These are phyloP conservation scores for Melocanna baccifera DNA, from an alignment of 176 grass and related monocot species.

Conservation along the genomic window DNA sequence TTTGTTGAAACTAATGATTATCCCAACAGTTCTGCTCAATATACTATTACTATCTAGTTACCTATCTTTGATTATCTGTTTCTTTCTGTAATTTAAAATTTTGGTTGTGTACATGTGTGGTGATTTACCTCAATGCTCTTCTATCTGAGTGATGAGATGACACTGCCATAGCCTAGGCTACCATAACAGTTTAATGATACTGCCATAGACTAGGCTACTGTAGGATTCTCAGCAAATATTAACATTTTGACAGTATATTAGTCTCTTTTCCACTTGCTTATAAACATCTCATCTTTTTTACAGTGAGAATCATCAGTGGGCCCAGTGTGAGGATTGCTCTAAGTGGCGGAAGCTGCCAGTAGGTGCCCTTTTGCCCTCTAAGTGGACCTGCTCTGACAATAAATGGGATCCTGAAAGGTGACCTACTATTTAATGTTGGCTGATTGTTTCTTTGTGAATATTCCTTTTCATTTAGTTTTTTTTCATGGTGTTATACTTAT, in stretches of 20 bases:
- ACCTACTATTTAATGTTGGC: neutral
- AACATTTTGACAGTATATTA: neutral
- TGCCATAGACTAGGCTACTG: neutral
- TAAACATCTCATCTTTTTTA: slow-evolving; percentile 30
- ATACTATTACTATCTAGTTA: slow-evolving; percentile 3
- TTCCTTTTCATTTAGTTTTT: neutral
- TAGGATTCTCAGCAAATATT: neutral
- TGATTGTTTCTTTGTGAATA: slow-evolving; percentile 11
- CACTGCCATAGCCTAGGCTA: neutral
- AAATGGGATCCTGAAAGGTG: slow-evolving; percentile 88
- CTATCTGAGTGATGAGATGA: slow-evolving; percentile 26
- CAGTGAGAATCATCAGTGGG: slow-evolving; percentile 89
- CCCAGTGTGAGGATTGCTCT: slow-evolving; percentile 82
- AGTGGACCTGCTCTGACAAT: slow-evolving; percentile 86
- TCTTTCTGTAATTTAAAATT: neutral
- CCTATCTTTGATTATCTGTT: neutral
- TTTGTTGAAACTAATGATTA: neutral
- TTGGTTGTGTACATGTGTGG: neutral
- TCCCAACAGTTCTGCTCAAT: neutral
- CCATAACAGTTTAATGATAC: neutral
- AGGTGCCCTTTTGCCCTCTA: slow-evolving; percentile 73
- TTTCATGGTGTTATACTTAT: neutral
- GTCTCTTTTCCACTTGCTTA: neutral
- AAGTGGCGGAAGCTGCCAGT: slow-evolving; percentile 92
- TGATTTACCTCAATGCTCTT: neutral